phyloP scores from a whole-genome alignment of 805 yeast species.

The Starmera caribaea region DNA sequence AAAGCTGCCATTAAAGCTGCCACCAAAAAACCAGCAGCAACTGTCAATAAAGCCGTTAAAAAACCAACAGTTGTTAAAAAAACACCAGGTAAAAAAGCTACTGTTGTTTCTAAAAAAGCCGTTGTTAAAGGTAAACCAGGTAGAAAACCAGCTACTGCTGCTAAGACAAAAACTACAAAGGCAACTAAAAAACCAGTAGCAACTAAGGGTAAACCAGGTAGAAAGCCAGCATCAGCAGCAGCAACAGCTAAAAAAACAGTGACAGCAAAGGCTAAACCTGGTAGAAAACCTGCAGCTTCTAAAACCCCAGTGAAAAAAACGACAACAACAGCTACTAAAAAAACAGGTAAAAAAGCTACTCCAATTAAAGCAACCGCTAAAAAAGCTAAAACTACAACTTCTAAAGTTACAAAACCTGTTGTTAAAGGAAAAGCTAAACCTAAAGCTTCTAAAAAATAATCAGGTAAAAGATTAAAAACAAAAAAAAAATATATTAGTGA shows the following conservation, averaged over 20 bases:
- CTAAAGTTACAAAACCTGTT: no score
- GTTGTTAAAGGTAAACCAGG: constrained; percentile 15
- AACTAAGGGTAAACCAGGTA: constrained; percentile 16
- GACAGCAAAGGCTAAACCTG: constrained; percentile 13
- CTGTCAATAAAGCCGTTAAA: constrained; percentile 12
- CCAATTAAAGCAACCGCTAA: constrained; percentile 10
- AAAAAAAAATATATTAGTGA: no score
- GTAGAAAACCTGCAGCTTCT: constrained; percentile 17
- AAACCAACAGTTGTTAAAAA: constrained; percentile 2
- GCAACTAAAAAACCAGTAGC: constrained; percentile 20
- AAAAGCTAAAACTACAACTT: constrained; percentile 1
- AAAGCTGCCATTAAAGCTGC: constrained; percentile 25
- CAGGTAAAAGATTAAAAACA: no score
- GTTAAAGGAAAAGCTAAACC: no score
- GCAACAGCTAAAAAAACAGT: constrained; percentile 15
- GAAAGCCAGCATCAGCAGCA: constrained; percentile 19
- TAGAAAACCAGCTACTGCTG: constrained; percentile 8
- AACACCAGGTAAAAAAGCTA: constrained; percentile 12
- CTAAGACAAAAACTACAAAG: constrained; percentile 15
- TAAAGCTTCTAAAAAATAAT: no score
- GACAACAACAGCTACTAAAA: constrained; percentile 6
- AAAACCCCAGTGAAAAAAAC: constrained; percentile 9
- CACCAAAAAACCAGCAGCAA: constrained; percentile 15
- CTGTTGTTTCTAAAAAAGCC: constrained; percentile 20
- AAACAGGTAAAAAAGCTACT: constrained; percentile 15